Base-by-base conservation (phyloP, 2,329 filamentous ascomycete species). In the Coniosporium tulheliwenetii region DNA sequence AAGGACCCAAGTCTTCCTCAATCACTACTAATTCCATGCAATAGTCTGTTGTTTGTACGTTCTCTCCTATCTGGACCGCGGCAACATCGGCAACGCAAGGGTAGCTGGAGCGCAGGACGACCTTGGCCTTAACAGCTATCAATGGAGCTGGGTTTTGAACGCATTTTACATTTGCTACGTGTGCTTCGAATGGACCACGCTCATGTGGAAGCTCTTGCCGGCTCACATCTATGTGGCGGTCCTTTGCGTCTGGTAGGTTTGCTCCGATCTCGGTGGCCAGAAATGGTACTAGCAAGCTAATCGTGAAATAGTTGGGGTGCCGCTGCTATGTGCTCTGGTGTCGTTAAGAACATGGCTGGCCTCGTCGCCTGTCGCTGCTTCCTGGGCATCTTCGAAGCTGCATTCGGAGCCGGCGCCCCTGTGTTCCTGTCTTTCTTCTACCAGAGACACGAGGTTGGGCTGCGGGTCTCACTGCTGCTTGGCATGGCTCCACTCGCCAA, bases 401-500 rank as follows among this genome's bases (percentile, higher is more conserved):
- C 50, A 44, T 58, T 53, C 41, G 67, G 61, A 0, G 61, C 62
- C 5, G 63, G 61, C 2, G 60, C 70, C 10, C 67, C 68, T 0
- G 71, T 67, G 36, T 50, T 73, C 10, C 54, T 75, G 0, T 70
- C 66, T 0, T 75, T 74, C 53, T 75, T 77, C 58, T 79, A 78
- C 49, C 64, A 71, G 7, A 61, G 74, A 10, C 61, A 71, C 31
- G 70, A 73, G 47, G 56, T 77, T 10, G 73, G 73, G 30, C 59
- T 75, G 29, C 61, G 73, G 2, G 67, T 67, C 39, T 73, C 72
- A 2, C 52, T 77, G 15, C 78, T 76, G 45, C 45, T 65, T 16
- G 53, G 53, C 9, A 62, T 62, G 3, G 76, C 77, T 0, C 77
- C 79, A 1, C 69, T 93, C 3, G 85, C 85, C 1, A 91, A 84